Base-by-base conservation (phyloP, 2,329 filamentous ascomycete species). In the Cordyceps militaris region DNA sequence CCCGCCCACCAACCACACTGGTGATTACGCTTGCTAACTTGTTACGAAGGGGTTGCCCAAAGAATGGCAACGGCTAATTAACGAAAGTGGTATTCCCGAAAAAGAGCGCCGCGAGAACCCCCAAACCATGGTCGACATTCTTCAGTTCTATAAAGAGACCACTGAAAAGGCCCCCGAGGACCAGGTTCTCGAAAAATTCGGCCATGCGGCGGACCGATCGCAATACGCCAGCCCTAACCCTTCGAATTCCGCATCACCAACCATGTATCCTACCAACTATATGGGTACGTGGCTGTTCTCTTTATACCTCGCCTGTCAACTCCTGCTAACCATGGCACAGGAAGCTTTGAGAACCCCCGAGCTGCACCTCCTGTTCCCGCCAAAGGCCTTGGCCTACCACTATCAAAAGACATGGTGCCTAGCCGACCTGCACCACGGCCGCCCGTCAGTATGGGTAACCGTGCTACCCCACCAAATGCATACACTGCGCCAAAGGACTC, bases 101-200 rank as follows among this genome's bases (percentile, higher is more conserved):
- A 92, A 94, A 74, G 94, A 97, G 71, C 89, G 95, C 72, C 89
- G 93, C 71, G 89, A 96, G 73, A 91, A 97, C 68, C 94, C 94
- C 3, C 91, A 97, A 72, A 92, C 93, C 59, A 91, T 97, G 75
- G 87, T 95, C 69, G 89, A 97, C 71, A 94, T 99, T 66, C 87
- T 99, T 73, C 89, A 88, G 60, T 97, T 97, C 71, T 97, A 96
- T 79, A 95, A 97, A 72, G 93, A 96, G 75, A 96, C 91, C 63
- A 88, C 89, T 26, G 90, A 93, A 65, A 80, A 79, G 65, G 85
- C 84, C 59, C 84, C 85, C 61, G 91, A 97, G 69, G 90, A 96
- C 67, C 88, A 89, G 66, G 87, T 94, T 58, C 90, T 94, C 78
- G 92, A 97, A 72, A 99, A 99, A 72, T 97, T 99, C 71, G 91